Percentiles rank a stretch among this genome's conserved stretches.
These are phyloP conservation scores for Cucumis cinereus DNA, from an alignment of 306 rosid genomes.

Conservation along the genomic window DNA sequence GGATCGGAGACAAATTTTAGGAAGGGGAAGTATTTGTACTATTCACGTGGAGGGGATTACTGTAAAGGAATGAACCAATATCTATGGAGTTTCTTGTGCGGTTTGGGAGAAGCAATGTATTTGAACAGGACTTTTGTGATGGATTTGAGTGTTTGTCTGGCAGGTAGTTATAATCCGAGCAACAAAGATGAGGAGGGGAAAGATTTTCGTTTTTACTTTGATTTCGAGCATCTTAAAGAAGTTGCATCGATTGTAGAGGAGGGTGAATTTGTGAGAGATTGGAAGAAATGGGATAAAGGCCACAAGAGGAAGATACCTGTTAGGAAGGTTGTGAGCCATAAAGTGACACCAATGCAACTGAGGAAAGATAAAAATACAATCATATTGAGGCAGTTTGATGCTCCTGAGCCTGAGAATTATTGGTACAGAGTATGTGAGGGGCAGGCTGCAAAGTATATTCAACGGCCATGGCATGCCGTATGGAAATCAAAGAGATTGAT, in stretches of 20 bases:
- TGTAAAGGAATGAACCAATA: slow-evolving; percentile 97
- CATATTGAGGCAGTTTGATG: slow-evolving; percentile 83
- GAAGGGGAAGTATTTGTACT: slow-evolving; percentile 86
- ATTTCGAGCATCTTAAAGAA: slow-evolving; percentile 97
- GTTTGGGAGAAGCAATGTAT: slow-evolving; percentile 89
- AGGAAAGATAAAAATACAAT: slow-evolving; percentile 60
- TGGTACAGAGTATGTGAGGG: slow-evolving; percentile 99
- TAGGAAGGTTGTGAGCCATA: slow-evolving; percentile 58
- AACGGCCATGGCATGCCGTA: slow-evolving; percentile 91
- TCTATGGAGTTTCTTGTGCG: slow-evolving; percentile 96
- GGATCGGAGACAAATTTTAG: slow-evolving; percentile 66
- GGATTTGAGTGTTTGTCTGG: slow-evolving; percentile 81
- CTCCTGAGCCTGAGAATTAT: slow-evolving; percentile 87
- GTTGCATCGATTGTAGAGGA: slow-evolving; percentile 73
- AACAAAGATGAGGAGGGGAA: slow-evolving; percentile 80
- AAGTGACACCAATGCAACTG: slow-evolving; percentile 74
- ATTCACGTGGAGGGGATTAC: slow-evolving; percentile 90
- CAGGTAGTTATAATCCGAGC: slow-evolving; percentile 56
- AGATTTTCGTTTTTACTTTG: slow-evolving; percentile 87
- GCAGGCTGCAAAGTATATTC: slow-evolving; percentile 65
- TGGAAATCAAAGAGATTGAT: slow-evolving; percentile 98
- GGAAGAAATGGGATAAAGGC: slow-evolving; percentile 76
- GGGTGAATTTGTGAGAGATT: slow-evolving; percentile 66
- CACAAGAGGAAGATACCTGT: slow-evolving; percentile 60
- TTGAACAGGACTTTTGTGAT: slow-evolving; percentile 90